Percentiles rank a stretch among this genome's conserved stretches.
These are phyloP conservation scores for Ustilago shanxiensis DNA, from an alignment of 1,284 basidiomycete genomes.

Conservation along the genomic window DNA sequence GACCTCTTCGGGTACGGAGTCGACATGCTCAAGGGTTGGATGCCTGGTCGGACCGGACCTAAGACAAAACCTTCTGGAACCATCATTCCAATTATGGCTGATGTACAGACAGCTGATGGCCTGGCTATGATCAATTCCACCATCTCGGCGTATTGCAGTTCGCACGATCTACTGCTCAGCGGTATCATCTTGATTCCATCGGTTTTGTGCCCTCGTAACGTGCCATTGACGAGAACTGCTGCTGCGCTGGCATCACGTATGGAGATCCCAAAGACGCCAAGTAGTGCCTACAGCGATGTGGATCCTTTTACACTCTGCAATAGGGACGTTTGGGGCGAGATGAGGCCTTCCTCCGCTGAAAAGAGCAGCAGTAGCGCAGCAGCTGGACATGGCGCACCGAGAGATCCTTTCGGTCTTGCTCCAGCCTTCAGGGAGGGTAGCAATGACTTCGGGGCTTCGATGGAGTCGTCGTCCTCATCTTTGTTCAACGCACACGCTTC, in stretches of 20 bases:
- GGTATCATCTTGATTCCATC: slow-evolving; percentile 54
- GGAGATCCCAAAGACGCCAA: slow-evolving; percentile 28
- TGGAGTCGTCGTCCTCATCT: slow-evolving; percentile 33
- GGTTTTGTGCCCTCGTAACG: slow-evolving; percentile 47
- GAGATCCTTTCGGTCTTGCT: slow-evolving; percentile 39
- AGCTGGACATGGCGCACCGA: neutral
- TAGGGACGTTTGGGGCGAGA: slow-evolving; percentile 36
- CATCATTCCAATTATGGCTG: slow-evolving; percentile 59
- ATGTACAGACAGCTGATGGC: slow-evolving; percentile 44
- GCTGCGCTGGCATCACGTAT: slow-evolving; percentile 8
- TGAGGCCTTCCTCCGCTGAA: slow-evolving; percentile 8
- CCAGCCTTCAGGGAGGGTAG: slow-evolving; percentile 23
- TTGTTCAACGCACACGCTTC: slow-evolving; percentile 28
- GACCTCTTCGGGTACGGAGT: slow-evolving; percentile 53
- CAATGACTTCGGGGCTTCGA: slow-evolving; percentile 17
- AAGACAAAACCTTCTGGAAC: slow-evolving; percentile 34
- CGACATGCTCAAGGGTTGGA: slow-evolving; percentile 62
- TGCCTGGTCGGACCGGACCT: slow-evolving; percentile 34
- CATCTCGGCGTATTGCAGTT: slow-evolving; percentile 52
- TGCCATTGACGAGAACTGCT: slow-evolving; percentile 24
- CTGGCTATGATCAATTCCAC: slow-evolving; percentile 53
- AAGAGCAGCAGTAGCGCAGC: neutral
- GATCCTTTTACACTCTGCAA: slow-evolving; percentile 40
- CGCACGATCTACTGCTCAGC: slow-evolving; percentile 51
- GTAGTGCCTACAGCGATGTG: slow-evolving; percentile 39